These are phyloP conservation scores for Prunus salicina DNA, from an alignment of 306 rosid species.

Conservation along the genomic window DNA sequence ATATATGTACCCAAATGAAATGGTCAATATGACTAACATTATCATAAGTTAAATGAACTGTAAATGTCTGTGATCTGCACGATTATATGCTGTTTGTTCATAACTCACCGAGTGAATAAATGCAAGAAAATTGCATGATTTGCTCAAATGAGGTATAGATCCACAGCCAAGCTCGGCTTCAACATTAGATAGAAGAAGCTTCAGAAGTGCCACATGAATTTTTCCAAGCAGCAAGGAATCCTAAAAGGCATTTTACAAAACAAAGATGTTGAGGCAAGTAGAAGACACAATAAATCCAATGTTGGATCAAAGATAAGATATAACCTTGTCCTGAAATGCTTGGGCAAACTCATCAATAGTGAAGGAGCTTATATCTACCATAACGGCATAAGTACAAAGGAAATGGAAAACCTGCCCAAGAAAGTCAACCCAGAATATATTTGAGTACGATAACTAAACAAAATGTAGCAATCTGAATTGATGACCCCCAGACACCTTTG, in stretches of 20 bases:
- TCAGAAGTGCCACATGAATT: constrained; percentile 79
- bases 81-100: not conserved
- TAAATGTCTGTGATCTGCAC: not conserved
- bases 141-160: constrained; percentile 54
- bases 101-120: constrained; percentile 84
- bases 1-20: not conserved
- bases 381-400: constrained; percentile 70
- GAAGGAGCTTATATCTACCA: constrained; percentile 68
- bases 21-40: not conserved
- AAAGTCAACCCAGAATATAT: constrained; percentile 16
- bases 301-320: constrained; percentile 31
- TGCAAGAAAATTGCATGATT: constrained; percentile 90
- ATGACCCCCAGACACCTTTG: not conserved
- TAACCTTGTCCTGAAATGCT: constrained; percentile 92
- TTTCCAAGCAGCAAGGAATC: constrained; percentile 83
- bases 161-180: constrained; percentile 58
- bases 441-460: constrained; percentile 1
- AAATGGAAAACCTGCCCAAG: constrained; percentile 81
- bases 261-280: not conserved
- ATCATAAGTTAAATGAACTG: not conserved
- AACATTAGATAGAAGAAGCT: constrained; percentile 70
- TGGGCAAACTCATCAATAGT: constrained; percentile 90
- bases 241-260: constrained; percentile 41
- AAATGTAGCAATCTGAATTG: constrained; percentile 2
- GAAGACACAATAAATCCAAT: constrained; percentile 19